Percentiles rank a stretch among this genome's conserved stretches.
These are phyloP conservation scores for Populus deltoides DNA, from an alignment of 345 rosid genomes.

Conservation along the genomic window DNA sequence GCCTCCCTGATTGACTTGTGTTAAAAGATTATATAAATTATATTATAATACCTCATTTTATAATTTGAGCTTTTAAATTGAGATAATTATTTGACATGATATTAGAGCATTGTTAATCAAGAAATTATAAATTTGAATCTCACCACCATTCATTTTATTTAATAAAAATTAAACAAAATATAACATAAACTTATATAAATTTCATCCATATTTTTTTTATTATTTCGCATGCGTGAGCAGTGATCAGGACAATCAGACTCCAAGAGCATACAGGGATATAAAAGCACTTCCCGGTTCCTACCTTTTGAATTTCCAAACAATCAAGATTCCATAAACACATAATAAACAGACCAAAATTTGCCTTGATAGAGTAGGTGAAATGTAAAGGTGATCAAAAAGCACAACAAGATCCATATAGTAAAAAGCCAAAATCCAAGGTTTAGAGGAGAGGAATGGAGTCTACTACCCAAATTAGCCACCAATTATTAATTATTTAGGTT, in stretches of 20 bases:
- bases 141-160: accelerated
- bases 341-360: neutral
- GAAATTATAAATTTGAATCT: accelerated
- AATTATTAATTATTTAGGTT: neutral
- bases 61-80: no score
- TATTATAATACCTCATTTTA: no score
- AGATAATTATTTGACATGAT: no score
- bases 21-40: slow-evolving; percentile 21
- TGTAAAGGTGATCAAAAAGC: neutral
- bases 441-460: neutral
- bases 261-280: slow-evolving; percentile 14
- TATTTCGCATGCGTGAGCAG: slow-evolving; percentile 51
- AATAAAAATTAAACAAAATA: no score
- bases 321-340: neutral
- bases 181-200: no score
- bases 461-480: neutral
- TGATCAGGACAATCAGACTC: slow-evolving; percentile 49
- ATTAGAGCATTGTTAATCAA: accelerated
- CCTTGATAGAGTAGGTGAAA: slow-evolving; percentile 9
- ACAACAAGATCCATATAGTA: neutral
- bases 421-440: neutral
- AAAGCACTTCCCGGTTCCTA: neutral
- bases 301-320: neutral
- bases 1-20: slow-evolving; percentile 41
- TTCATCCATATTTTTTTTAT: no score